Conservation (phyloP, 164 flowering plant genomes). For the Nymphaea thermarum region DNA sequence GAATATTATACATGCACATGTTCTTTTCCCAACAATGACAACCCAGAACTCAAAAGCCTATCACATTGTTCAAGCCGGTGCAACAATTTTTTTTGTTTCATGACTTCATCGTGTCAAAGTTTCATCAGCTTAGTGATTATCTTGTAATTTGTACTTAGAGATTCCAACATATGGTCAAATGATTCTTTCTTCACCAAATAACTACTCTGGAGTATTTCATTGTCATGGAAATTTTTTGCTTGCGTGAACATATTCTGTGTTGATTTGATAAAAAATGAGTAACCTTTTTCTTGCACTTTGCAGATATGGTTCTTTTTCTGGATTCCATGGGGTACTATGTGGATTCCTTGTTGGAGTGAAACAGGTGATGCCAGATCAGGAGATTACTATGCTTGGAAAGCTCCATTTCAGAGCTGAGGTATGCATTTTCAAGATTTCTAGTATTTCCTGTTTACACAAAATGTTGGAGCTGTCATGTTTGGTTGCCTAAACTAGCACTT, state of each 20-base stretch:
- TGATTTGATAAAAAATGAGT: not conserved
- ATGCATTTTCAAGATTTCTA: not conserved
- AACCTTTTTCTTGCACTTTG: not conserved
- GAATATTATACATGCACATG: no score
- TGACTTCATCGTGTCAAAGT: not conserved
- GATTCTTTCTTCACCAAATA: not conserved
- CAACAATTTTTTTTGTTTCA: not conserved
- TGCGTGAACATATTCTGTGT: not conserved
- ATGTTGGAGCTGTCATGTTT: not conserved
- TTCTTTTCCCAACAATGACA: no score
- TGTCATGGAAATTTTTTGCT: not conserved
- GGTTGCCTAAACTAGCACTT: not conserved
- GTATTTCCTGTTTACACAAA: not conserved
- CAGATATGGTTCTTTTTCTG: conserved; percentile 3
- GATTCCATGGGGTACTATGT: conserved; percentile 4
- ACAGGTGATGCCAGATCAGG: conserved; percentile 3
- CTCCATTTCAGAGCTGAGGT: conserved; percentile 1
- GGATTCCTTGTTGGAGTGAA: conserved; percentile 4
- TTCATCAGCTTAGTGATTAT: not conserved
- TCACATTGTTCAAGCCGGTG: not conserved
- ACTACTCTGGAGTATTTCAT: no score
- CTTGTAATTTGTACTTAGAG: no score
- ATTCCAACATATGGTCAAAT: no score
- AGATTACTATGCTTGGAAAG: not conserved
- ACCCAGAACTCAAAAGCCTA: no score